Percentiles rank a stretch among this genome's conserved stretches.
Conservation (phyloP, 306 rosid species). For the Lathyrus aphaca region DNA sequence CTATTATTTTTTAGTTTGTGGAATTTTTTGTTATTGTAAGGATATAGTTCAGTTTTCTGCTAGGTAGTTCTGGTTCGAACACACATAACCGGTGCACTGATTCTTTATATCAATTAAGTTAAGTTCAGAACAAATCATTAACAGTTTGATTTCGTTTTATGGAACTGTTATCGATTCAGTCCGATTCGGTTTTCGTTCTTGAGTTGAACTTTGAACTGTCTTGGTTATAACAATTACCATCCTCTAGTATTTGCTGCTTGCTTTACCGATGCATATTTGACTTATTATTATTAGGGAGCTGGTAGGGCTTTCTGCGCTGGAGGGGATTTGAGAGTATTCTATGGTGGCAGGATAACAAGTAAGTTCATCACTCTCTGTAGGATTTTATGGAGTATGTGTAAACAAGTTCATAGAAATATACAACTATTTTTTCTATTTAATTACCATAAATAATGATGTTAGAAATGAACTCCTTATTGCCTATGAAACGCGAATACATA, state of each 20-base stretch:
- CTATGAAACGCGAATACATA: no score
- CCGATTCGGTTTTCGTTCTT: background rate
- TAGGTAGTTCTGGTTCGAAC: no score
- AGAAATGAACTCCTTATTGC: no score
- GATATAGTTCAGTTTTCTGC: no score
- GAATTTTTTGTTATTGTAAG: no score
- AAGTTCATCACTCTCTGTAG: slow-evolving; percentile 26
- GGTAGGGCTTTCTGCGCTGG: slow-evolving; percentile 97
- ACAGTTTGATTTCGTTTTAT: background rate
- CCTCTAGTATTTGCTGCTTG: slow-evolving; percentile 4
- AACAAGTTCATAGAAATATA: slow-evolving; percentile 21
- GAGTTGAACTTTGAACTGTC: background rate
- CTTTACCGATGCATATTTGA: background rate
- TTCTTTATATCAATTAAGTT: no score
- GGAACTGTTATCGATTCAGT: background rate
- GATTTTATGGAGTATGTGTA: background rate
- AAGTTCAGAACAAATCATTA: background rate
- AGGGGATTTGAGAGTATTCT: slow-evolving; percentile 91
- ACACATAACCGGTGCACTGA: no score
- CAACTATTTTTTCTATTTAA: no score
- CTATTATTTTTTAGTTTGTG: no score
- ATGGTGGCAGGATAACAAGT: slow-evolving; percentile 76
- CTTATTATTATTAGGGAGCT: slow-evolving; percentile 61
- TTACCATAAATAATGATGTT: no score
- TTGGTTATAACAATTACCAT: background rate